Evolutionary conservation across 768 basidiomycete genomes (phyloP), one percentile per base, ranked within the genome.

Genomic region (Rhizopogon vulgaris): DNA sequence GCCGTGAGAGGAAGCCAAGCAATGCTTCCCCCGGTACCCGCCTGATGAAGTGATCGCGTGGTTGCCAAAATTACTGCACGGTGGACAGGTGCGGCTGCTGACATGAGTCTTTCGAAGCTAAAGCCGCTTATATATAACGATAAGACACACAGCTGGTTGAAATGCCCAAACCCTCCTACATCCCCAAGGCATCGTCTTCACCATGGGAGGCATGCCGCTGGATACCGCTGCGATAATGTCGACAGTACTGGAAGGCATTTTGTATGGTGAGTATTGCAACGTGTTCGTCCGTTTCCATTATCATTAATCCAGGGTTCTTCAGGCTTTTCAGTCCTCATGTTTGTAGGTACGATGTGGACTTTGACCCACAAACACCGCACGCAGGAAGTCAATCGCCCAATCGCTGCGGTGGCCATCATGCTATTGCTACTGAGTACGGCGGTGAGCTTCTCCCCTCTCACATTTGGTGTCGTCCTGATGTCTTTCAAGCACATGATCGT

Each of bases 311-410:
- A 22, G 6, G 1, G 28, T 12, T 43, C 42, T 43, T 22, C 45
- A 64, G 63, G 63, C 4, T 64, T 61, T 53, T 64, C 63, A 15
- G 27, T 61, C 2, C 49, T 63, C 10, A 64, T 66, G 63, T 64
- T 60, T 55, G 55, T 58, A 0, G 52, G 54, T 4, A 64, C 63
- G 1, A 22, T 66, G 8, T 63, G 57, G 52, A 49, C 55, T 8
- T 49, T 63, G 3, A 27, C 55, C n/a, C 39, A 42, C 5, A 43
- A 51, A n/a, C 58, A 54, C 15, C 27, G 27, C n/a, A 10, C 15
- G n/a, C 14, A 25, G 2, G 36, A 53, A 10, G 17, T 62, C 32
- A 56, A 62, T 41, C 36, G 24, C 9, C 40, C 47, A n/a, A 60
- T 60, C 57, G 15, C 60, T 10, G 39, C 53, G 11, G 48, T 60